Conservation (phyloP, 257 asterid species). For the Leonotis leonurus region DNA sequence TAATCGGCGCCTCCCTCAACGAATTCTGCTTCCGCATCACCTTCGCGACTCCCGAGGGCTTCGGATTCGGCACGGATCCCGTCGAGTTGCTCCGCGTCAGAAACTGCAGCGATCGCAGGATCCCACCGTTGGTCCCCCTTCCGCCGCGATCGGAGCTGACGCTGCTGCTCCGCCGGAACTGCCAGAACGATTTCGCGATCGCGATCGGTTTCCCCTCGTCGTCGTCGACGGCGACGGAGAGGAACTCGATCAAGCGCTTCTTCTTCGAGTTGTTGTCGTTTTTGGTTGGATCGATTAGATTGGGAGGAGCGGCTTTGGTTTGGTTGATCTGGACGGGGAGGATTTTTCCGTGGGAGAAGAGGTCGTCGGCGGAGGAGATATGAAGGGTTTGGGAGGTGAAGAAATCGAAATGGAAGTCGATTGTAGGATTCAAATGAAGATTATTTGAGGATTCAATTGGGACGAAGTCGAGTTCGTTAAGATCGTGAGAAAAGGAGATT, state of each 20-base stretch:
- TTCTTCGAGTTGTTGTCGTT: conserved; percentile 30
- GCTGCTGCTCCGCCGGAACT: conserved; percentile 67
- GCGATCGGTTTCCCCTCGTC: conserved; percentile 20
- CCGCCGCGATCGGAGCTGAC: conserved; percentile 31
- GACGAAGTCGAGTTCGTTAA: conserved; percentile 38
- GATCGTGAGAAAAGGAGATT: conserved; percentile 72
- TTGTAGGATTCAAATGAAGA: conserved; percentile 35
- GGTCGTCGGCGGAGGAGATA: conserved; percentile 71
- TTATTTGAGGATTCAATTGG: conserved; percentile 32
- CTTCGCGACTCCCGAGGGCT: conserved; percentile 23
- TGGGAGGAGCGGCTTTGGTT: not conserved
- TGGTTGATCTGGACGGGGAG: conserved; percentile 55
- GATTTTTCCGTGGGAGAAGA: conserved; percentile 77
- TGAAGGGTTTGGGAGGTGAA: conserved; percentile 24
- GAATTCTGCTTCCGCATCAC: conserved; percentile 43
- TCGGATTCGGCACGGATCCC: conserved; percentile 66
- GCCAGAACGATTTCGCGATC: conserved; percentile 68
- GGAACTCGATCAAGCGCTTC: conserved; percentile 53
- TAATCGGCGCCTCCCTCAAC: conserved; percentile 31
- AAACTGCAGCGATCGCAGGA: conserved; percentile 52
- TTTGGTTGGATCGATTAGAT: too few species aligned
- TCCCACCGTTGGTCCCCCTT: conserved; percentile 22
- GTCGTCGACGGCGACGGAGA: conserved; percentile 35
- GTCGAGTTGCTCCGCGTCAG: conserved; percentile 73
- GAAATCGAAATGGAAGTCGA: conserved; percentile 71